phyloP scores from a whole-genome alignment of 305 asterid genomes.

The Ajuga reptans region DNA sequence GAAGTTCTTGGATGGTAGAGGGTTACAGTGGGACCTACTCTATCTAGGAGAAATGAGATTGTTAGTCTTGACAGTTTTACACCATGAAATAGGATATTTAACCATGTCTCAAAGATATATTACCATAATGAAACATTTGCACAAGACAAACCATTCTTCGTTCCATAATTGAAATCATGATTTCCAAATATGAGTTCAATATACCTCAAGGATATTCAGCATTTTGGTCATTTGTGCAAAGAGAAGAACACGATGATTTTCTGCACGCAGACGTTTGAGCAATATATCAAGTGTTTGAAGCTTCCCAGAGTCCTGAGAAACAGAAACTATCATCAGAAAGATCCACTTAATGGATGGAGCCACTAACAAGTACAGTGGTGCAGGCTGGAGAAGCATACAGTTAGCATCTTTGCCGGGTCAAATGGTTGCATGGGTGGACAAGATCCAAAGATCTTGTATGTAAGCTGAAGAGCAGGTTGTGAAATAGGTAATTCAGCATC shows the following conservation, averaged over 20 bases:
- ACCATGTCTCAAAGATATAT: constrained; percentile 4
- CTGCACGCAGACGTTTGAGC: constrained; percentile 79
- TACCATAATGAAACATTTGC: constrained; percentile 4
- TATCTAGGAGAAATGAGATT: background rate
- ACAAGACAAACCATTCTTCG: background rate
- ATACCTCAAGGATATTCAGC: constrained; percentile 92
- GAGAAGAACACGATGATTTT: constrained; percentile 81
- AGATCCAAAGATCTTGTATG: constrained; percentile 78
- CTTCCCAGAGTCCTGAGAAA: constrained; percentile 91
- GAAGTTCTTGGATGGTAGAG: background rate
- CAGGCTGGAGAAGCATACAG: constrained; percentile 40
- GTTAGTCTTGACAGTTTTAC: background rate
- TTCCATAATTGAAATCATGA: background rate
- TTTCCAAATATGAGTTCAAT: constrained; percentile 3
- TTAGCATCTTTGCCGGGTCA: constrained; percentile 97
- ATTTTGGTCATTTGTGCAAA: constrained; percentile 98
- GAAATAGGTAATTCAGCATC: constrained; percentile 70
- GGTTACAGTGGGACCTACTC: background rate
- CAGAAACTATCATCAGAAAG: constrained; percentile 13
- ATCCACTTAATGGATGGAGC: constrained; percentile 6
- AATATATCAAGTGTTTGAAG: constrained; percentile 89
- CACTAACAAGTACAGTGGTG: constrained; percentile 7
- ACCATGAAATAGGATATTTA: background rate
- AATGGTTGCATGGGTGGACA: constrained; percentile 98
- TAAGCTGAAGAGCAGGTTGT: constrained; percentile 87